Percentiles rank a stretch among this genome's conserved stretches.
These are phyloP conservation scores for Mucor ambiguus DNA, from an alignment of 371 early-diverging fungal species.

Conservation along the genomic window DNA sequence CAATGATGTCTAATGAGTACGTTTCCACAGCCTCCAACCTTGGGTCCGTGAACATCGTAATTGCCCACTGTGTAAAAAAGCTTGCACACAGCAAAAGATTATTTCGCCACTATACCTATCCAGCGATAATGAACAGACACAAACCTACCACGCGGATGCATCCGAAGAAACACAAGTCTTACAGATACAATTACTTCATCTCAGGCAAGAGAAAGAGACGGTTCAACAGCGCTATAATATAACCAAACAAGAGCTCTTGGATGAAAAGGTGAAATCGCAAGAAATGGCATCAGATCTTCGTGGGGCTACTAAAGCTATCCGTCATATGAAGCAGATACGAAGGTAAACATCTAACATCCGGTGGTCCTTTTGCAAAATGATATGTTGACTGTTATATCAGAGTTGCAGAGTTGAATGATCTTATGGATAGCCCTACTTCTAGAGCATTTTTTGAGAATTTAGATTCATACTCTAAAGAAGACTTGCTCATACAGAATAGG, in stretches of 20 bases:
- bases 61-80: slow-evolving; percentile 12
- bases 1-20: neutral
- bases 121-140: neutral
- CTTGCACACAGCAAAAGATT: neutral
- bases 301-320: neutral
- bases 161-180: neutral
- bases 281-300: neutral
- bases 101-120: slow-evolving; percentile 4
- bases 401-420: slow-evolving; percentile 17
- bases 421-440: neutral
- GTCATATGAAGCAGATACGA: slow-evolving; percentile 10
- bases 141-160: neutral
- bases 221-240: neutral
- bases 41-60: neutral
- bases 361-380: neutral
- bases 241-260: neutral
- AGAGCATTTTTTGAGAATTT: neutral
- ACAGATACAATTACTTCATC: neutral
- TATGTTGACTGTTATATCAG: slow-evolving; percentile 6
- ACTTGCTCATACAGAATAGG: neutral
- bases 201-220: neutral
- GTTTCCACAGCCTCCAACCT: neutral
- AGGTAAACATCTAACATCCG: neutral
- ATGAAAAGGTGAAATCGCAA: neutral
- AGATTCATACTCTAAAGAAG: neutral